Percentiles rank a stretch among this genome's conserved stretches.
These are phyloP conservation scores for Cicer bijugum DNA, from an alignment of 306 rosid genomes.

Conservation along the genomic window DNA sequence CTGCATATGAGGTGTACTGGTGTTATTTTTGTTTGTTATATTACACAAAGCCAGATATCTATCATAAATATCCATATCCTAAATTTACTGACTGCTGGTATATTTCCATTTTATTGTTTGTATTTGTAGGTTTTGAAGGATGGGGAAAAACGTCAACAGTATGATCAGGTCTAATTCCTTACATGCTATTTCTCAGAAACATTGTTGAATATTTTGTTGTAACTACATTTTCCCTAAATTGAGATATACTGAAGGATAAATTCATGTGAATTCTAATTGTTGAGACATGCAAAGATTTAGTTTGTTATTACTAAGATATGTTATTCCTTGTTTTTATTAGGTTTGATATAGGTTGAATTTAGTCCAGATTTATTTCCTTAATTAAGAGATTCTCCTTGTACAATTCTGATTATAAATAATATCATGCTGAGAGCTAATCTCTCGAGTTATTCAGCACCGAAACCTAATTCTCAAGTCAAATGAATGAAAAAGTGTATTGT, in stretches of 20 bases:
- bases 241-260: conserved; percentile 1
- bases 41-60: background rate
- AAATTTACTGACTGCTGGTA: conserved; percentile 4
- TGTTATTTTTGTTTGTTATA: conserved; percentile 22
- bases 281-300: no score
- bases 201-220: conserved; percentile 3
- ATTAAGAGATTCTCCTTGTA: no score
- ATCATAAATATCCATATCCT: conserved; percentile 22
- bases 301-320: no score
- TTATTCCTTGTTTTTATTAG: no score
- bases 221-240: conserved; percentile 9
- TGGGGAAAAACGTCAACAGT: conserved; percentile 80
- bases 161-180: conserved; percentile 74
- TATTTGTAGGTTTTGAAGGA: conserved; percentile 78
- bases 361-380: no score
- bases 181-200: conserved; percentile 4
- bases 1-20: conserved; percentile 83
- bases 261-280: background rate
- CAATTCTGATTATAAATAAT: no score
- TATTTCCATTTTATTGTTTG: conserved; percentile 16
- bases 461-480: no score
- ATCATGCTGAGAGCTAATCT: no score
- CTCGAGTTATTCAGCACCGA: no score
- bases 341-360: no score
- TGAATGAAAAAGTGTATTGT: conserved; percentile 14